phyloP scores from a whole-genome alignment of 2,329 filamentous ascomycete species.

The Fusarium torreyae region DNA sequence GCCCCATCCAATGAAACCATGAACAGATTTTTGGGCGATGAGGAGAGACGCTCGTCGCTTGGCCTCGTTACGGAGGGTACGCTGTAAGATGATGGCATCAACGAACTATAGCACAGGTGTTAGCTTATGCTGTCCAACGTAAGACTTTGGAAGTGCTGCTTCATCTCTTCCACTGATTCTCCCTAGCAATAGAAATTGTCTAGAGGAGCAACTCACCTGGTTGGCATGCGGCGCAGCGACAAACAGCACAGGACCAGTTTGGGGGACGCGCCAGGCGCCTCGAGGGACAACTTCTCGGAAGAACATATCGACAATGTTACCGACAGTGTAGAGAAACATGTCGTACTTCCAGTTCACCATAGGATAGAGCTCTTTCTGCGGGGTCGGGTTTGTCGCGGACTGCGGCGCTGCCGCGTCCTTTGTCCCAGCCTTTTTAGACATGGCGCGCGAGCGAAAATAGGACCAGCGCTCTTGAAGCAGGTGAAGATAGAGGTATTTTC shows the following conservation, averaged over 20 bases:
- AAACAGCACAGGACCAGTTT: constrained; percentile 90
- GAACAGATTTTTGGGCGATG: constrained; percentile 95
- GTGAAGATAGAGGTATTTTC: constrained; percentile 1
- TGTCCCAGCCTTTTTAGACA: constrained; percentile 44
- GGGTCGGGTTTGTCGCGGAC: constrained; percentile 45
- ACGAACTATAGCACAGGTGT: constrained; percentile 78
- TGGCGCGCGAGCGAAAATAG: constrained; percentile 29
- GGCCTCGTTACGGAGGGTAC: constrained; percentile 88
- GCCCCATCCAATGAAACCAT: constrained; percentile 90
- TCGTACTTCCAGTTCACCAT: constrained; percentile 85
- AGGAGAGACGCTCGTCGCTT: constrained; percentile 91
- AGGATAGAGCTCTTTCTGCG: constrained; percentile 71
- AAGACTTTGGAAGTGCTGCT: neutral
- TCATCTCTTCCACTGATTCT: neutral
- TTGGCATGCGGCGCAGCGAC: constrained; percentile 98
- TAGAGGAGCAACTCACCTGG: constrained; percentile 70
- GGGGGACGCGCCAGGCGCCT: constrained; percentile 94
- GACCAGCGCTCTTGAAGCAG: constrained; percentile 24
- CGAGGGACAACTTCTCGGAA: constrained; percentile 97
- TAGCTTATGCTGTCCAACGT: constrained; percentile 5
- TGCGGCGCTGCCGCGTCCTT: constrained; percentile 47
- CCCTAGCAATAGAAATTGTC: neutral
- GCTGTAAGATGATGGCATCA: constrained; percentile 93
- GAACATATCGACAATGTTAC: constrained; percentile 93
- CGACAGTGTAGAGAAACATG: constrained; percentile 82